Conservation (phyloP, 2,329 filamentous ascomycete species). For the Phoma sp. region DNA sequence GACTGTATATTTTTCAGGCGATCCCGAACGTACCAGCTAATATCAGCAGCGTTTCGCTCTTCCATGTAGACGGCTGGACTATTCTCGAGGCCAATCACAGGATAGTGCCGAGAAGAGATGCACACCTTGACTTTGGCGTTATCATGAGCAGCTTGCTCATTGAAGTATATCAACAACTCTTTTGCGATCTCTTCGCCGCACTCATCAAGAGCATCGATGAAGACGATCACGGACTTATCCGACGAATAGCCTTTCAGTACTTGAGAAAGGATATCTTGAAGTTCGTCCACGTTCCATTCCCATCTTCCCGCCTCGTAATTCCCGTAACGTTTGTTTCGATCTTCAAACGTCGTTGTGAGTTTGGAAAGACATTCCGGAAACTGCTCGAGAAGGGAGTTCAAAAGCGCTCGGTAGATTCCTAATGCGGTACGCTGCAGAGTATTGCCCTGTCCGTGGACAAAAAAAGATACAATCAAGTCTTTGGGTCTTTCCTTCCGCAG, state of each 20-base stretch:
- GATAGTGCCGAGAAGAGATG: not conserved
- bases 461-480: not conserved
- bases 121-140: not conserved
- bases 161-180: not conserved
- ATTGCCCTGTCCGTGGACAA: not conserved
- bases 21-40: not conserved
- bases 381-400: not conserved
- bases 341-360: not conserved
- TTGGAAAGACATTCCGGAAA: not conserved
- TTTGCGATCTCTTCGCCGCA: not conserved
- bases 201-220: constrained; percentile 1
- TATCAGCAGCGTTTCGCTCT: not conserved
- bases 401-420: not conserved
- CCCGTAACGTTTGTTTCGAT: not conserved
- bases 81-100: not conserved
- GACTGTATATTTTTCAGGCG: not conserved
- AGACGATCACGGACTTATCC: not conserved
- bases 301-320: not conserved
- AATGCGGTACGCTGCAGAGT: not conserved
- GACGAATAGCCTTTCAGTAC: not conserved
- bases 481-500: not conserved
- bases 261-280: not conserved
- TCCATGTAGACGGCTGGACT: not conserved
- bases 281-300: not conserved
- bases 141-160: not conserved